phyloP scores from a whole-genome alignment of 768 basidiomycete species.

The Pisolithus microcarpus region DNA sequence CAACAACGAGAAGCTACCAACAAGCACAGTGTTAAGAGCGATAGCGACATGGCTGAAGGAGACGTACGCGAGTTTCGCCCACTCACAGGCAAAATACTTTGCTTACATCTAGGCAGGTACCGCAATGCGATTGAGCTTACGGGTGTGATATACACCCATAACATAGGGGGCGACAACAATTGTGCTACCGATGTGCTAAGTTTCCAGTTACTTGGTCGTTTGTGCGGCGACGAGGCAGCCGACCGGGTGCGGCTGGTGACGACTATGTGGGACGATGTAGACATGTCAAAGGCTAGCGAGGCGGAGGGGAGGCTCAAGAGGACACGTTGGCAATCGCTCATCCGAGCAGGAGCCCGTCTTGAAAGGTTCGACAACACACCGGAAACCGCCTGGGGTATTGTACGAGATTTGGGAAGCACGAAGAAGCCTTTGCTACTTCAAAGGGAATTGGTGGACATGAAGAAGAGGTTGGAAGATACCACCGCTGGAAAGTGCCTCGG shows the following conservation, averaged over 20 bases:
- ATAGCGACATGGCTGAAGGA: not conserved
- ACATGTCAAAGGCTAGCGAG: not conserved
- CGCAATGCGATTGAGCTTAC: not conserved
- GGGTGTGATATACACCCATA: not conserved
- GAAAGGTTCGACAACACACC: not conserved
- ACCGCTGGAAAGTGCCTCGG: not conserved
- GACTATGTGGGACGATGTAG: not conserved
- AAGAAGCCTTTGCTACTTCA: not conserved
- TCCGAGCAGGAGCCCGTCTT: not conserved
- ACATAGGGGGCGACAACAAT: not conserved
- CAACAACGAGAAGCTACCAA: not conserved
- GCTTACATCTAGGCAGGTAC: not conserved
- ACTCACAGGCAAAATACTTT: not conserved
- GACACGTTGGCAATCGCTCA: not conserved
- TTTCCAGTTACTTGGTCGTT: not conserved
- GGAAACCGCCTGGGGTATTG: not conserved
- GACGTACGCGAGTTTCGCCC: not conserved
- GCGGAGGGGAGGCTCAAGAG: not conserved
- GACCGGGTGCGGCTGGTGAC: not conserved
- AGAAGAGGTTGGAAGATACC: too few relatives aligned
- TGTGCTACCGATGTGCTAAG: not conserved
- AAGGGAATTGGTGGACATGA: not conserved
- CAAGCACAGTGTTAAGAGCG: not conserved
- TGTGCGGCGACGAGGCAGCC: not conserved
- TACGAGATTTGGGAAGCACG: not conserved